A percentile compares a stretch with the other conserved stretches of the same genome.
Conservation (phyloP, 2,329 filamentous ascomycete genomes). For the Nigrograna mackinnonii region DNA sequence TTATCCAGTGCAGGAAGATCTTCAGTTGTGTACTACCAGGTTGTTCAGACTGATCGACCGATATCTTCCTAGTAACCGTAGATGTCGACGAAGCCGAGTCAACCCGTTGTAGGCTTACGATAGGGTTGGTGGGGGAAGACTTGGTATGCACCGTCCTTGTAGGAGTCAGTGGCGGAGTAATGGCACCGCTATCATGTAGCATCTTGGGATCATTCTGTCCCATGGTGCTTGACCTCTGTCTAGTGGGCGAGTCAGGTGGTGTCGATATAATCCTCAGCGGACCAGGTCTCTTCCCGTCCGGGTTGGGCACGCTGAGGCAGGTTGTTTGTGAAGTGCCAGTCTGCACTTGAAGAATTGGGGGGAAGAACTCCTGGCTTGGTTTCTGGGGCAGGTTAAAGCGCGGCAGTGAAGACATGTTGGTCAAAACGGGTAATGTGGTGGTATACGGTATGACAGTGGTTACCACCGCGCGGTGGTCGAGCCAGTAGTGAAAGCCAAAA, state of each 20-base stretch:
- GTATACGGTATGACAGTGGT: too few species aligned
- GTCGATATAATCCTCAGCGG: constrained; percentile 18
- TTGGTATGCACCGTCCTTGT: constrained; percentile 17
- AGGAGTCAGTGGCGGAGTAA: constrained; percentile 35
- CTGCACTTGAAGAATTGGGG: too few species aligned
- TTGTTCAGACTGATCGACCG: constrained; percentile 15
- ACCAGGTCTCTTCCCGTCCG: constrained; percentile 5
- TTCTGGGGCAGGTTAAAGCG: too few species aligned
- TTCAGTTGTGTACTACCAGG: constrained; percentile 23
- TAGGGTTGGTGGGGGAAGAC: too few species aligned
- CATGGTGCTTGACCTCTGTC: constrained; percentile 8
- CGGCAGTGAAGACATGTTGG: too few species aligned
- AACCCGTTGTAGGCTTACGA: constrained; percentile 21
- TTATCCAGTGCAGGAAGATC: constrained; percentile 23
- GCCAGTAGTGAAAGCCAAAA: too few species aligned
- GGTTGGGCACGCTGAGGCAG: too few species aligned
- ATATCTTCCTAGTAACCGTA: constrained; percentile 16
- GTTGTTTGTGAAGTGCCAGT: too few species aligned
- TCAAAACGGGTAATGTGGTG: too few species aligned
- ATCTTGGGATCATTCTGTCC: constrained; percentile 7
- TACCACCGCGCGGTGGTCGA: too few species aligned
- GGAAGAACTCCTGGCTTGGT: too few species aligned
- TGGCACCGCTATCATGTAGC: constrained; percentile 18
- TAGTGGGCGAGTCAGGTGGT: constrained; percentile 29
- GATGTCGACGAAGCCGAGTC: constrained; percentile 4